These are phyloP conservation scores for Fusarium piperis DNA, from an alignment of 2,329 filamentous ascomycete species.

Conservation along the genomic window DNA sequence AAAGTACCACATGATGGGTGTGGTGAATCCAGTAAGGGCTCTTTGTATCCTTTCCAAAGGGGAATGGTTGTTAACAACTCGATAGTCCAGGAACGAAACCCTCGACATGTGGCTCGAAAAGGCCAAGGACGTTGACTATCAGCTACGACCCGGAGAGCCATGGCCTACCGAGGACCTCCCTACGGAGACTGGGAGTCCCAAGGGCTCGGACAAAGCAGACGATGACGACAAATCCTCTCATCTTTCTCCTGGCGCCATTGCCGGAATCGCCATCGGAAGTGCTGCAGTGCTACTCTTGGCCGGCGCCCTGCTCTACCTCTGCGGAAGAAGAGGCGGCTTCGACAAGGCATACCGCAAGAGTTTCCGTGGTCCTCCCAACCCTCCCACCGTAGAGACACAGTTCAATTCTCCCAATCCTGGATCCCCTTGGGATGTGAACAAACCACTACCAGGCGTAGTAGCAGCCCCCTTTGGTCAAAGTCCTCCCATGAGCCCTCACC, in stretches of 20 bases:
- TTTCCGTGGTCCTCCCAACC: constrained; percentile 25
- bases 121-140: constrained; percentile 59
- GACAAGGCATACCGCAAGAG: constrained; percentile 44
- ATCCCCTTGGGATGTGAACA: constrained; percentile 31
- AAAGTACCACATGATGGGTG: constrained; percentile 76
- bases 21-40: constrained; percentile 71
- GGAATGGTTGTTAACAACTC: constrained; percentile 3
- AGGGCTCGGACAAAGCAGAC: constrained; percentile 2
- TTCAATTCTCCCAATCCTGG: constrained; percentile 30
- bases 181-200: constrained; percentile 15
- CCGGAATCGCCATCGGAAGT: constrained; percentile 66
- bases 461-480: constrained; percentile 46
- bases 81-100: constrained; percentile 58
- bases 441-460: constrained; percentile 28
- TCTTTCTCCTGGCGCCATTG: constrained; percentile 61
- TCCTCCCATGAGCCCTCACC: constrained; percentile 48
- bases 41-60: neutral
- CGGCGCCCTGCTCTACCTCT: constrained; percentile 59
- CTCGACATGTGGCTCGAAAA: constrained; percentile 58
- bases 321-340: constrained; percentile 50
- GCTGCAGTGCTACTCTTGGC: constrained; percentile 56
- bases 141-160: constrained; percentile 65
- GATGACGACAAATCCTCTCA: neutral
- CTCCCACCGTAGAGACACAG: constrained; percentile 28
- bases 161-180: constrained; percentile 60